phyloP scores from a whole-genome alignment of 2,329 filamentous ascomycete genomes.

The Ceratocystis ficicola region DNA sequence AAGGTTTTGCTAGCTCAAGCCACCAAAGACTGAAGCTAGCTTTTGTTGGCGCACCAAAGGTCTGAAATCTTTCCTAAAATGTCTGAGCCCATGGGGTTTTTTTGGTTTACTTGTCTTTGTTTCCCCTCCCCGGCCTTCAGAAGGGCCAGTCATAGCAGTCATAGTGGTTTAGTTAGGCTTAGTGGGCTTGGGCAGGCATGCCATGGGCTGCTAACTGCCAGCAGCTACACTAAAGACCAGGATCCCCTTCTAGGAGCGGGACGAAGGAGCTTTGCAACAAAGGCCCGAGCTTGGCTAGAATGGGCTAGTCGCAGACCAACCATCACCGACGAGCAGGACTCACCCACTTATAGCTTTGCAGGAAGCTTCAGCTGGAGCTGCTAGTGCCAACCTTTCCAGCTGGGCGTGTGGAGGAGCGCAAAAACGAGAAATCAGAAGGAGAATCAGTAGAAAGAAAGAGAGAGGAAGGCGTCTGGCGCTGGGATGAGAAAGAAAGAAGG shows the following conservation, averaged over 20 bases:
- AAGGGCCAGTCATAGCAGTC: not conserved
- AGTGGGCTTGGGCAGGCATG: not conserved
- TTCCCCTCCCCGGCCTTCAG: not conserved
- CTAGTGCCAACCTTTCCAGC: constrained; percentile 11
- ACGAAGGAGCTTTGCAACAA: constrained; percentile 11
- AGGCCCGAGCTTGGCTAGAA: constrained; percentile 1
- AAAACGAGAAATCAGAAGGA: not conserved
- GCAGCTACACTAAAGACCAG: not conserved
- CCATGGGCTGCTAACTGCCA: not conserved
- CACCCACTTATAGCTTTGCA: not conserved
- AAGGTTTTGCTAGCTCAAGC: not conserved
- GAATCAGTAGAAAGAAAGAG: not conserved
- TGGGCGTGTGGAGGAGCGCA: not conserved
- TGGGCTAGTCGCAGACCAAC: not conserved
- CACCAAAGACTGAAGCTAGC: not conserved
- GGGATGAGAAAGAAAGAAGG: not conserved
- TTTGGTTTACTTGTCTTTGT: not conserved
- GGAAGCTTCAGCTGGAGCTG: constrained; percentile 6
- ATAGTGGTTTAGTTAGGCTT: constrained; percentile 1
- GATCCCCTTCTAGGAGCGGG: not conserved
- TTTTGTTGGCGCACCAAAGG: not conserved
- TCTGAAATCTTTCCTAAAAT: not conserved
- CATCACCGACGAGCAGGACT: not conserved
- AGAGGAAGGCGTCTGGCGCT: not conserved
- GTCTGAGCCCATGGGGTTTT: not conserved